Conservation (phyloP, 129 eudicot species). For the Artemisia argyi region DNA sequence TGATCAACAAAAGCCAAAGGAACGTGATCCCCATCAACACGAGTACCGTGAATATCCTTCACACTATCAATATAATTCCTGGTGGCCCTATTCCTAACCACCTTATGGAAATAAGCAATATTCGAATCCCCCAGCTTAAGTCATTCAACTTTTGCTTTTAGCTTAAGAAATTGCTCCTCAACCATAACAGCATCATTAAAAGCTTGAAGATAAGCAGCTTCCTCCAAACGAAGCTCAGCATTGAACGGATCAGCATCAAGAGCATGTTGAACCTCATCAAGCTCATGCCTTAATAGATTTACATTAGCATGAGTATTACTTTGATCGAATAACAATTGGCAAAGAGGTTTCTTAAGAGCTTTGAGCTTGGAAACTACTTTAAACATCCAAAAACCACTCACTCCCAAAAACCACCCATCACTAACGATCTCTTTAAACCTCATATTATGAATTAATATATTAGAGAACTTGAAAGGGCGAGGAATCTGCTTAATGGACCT, state of each 20-base stretch:
- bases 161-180: not conserved
- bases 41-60: not conserved
- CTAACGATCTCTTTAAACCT: not conserved
- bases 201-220: not conserved
- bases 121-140: not conserved
- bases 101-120: not conserved
- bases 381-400: not conserved
- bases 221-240: no score
- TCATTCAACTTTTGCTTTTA: not conserved
- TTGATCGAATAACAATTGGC: not conserved
- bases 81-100: not conserved
- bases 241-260: no score
- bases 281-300: not conserved
- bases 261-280: no score
- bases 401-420: not conserved
- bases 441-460: not conserved
- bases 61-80: not conserved
- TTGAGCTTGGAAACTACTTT: not conserved
- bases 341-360: no score
- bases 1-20: not conserved
- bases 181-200: not conserved
- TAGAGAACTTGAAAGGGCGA: not conserved
- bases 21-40: not conserved
- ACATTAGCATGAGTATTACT: not conserved
- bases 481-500: not conserved